Evolutionary conservation across 225 moss, liverwort and hornwort species (phyloP).

Genomic region (Anthoceros angustus): DNA sequence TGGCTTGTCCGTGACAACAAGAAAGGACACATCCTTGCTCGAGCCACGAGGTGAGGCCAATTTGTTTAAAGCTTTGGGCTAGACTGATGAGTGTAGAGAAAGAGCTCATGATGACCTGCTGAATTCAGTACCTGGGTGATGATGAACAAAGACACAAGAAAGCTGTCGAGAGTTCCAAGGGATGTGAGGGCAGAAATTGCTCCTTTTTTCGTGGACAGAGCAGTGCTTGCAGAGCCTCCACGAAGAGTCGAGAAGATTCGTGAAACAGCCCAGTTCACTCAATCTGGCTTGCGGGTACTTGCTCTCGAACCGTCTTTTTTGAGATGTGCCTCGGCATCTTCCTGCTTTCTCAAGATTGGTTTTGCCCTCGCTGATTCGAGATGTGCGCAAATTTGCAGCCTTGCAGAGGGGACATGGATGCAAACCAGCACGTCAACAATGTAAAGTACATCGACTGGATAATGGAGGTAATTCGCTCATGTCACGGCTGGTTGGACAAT

Average conservation of each 20-base stretch:
- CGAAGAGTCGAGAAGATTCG: conserved; percentile 16
- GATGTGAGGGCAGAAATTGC: conserved; percentile 25
- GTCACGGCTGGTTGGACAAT: neutral
- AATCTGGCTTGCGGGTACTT: conserved; percentile 15
- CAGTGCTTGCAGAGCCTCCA: conserved; percentile 9
- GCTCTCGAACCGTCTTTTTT: neutral
- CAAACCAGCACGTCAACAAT: conserved; percentile 34
- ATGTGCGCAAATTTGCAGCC: conserved; percentile 10
- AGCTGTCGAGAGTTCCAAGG: conserved; percentile 22
- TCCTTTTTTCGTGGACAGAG: conserved; percentile 15
- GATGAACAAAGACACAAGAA: conserved; percentile 24
- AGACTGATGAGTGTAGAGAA: neutral
- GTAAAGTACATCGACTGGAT: conserved; percentile 33
- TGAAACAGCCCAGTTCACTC: conserved; percentile 15
- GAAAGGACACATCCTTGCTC: conserved; percentile 12
- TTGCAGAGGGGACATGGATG: conserved; percentile 23
- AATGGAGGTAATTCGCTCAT: conserved; percentile 18
- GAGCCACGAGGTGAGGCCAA: conserved; percentile 19
- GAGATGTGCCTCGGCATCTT: neutral
- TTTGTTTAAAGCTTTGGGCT: neutral
- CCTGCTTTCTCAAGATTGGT: neutral
- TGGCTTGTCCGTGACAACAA: conserved; percentile 18
- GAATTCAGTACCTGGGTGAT: conserved; percentile 31
- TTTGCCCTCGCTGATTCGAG: neutral
- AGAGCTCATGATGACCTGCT: neutral